These are phyloP conservation scores for Serendipita sp. DNA, from an alignment of 768 basidiomycete species.

Conservation along the genomic window DNA sequence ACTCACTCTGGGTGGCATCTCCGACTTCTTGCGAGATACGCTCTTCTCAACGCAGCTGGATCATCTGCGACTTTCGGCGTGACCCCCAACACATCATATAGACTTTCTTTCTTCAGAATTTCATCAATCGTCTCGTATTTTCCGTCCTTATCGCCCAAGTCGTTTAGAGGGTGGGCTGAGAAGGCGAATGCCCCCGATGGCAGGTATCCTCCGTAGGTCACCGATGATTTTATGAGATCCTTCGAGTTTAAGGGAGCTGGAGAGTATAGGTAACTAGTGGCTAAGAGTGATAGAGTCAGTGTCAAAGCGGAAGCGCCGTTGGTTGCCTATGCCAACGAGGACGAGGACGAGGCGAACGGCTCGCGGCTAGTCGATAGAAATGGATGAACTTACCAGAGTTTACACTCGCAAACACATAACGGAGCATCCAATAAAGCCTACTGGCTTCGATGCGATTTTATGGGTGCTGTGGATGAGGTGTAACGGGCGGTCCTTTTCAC, in stretches of 20 bases:
- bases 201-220: not conserved
- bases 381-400: not conserved
- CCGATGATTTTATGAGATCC: not conserved
- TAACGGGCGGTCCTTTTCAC: too few species aligned
- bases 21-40: constrained; percentile 59
- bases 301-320: not conserved
- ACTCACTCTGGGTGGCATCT: constrained; percentile 79
- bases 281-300: not conserved
- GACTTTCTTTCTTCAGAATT: constrained; percentile 45
- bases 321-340: not conserved
- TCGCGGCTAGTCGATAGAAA: not conserved
- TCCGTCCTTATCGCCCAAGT: constrained; percentile 7
- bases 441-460: not conserved
- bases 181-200: not conserved
- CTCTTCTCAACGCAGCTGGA: constrained; percentile 47
- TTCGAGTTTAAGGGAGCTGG: not conserved
- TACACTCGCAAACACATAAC: constrained; percentile 1
- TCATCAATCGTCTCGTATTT: constrained; percentile 28
- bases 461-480: not conserved
- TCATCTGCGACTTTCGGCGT: constrained; percentile 35
- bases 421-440: not conserved
- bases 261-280: not conserved
- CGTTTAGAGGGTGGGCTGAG: not conserved
- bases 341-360: not conserved
- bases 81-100: constrained; percentile 61